Evolutionary conservation across 176 grass and related monocot genomes (phyloP), one percentile per base, ranked within the genome.

Genomic region (Tillandsia fasciculata): DNA sequence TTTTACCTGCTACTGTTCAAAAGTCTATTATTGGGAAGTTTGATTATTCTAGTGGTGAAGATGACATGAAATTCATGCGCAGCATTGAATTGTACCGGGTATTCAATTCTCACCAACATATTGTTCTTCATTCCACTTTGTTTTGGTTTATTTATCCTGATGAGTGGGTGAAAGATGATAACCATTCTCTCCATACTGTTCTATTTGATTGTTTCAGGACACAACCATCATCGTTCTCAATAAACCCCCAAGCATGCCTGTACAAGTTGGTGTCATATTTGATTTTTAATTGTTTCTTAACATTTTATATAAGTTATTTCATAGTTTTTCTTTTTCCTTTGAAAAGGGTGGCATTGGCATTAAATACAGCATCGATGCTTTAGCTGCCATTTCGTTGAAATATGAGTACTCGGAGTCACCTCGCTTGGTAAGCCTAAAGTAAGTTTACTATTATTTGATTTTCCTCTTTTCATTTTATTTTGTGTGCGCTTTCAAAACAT

Each of bases 51-150:
- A 76, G 72, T 68, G 72, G 78, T 73, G 85, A 72, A 64, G 76
- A 87, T 64, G 81, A 87, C 52, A 96, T 80, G 58, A 75, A 82
- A 64, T 96, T 91, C 78, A 69, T 96, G 47, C 92, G 68, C 52
- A 71, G 73, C 76, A 75, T 96, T 63, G 92, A 89, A 68, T 75
- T 96, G 64, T 89, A 96, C 73, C 89, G 85, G 92, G 92, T 96
- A 47, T 59, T 63, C 7, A 71, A 61, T 61, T 15, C 10, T 59
- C 42, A 50, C 67, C 72, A 2, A 52, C 10, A 51, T 69, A 54
- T 82, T 51, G 78, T 71, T 70, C 64, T 67, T 66, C 51, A 63
- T 48, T 61, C 26, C 14, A 17, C 33, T 42, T 18, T 20, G 2
- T 61, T 20, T 61, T 61, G 7, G 17, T 61, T 1, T 61, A 61